Conservation (phyloP, 352 stramenopile genomes). For the Pythium chondricola region DNA sequence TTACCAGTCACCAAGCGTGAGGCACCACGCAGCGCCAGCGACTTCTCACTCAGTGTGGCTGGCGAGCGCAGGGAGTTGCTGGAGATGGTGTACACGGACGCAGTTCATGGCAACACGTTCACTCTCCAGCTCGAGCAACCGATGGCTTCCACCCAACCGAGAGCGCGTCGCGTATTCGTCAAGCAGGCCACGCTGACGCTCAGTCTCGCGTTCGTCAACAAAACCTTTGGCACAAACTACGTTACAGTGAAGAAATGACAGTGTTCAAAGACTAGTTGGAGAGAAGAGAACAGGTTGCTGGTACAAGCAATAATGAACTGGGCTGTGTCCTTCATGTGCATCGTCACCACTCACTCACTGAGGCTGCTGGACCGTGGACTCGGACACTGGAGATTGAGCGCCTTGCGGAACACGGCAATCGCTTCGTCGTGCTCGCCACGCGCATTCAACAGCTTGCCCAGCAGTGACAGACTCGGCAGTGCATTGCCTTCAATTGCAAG, state of each 20-base stretch:
- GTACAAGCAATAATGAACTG: too few species aligned
- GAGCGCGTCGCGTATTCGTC: conserved; percentile 19
- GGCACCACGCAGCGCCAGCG: neutral
- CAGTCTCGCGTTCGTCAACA: conserved; percentile 42
- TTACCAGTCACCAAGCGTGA: conserved; percentile 17
- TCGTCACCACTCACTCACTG: too few species aligned
- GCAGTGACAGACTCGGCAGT: conserved; percentile 46
- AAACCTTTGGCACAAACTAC: conserved; percentile 41
- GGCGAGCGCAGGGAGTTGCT: conserved; percentile 7
- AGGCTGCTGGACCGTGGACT: too few species aligned
- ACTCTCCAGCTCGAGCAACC: conserved; percentile 15
- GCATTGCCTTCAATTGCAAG: conserved; percentile 39
- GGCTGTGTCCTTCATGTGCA: too few species aligned
- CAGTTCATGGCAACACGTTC: conserved; percentile 24
- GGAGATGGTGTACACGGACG: conserved; percentile 24
- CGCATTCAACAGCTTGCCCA: conserved; percentile 56
- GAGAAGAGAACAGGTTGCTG: too few species aligned
- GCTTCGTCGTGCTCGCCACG: conserved; percentile 64
- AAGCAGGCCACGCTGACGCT: conserved; percentile 37
- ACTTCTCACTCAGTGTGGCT: conserved; percentile 23
- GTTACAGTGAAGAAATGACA: conserved; percentile 1
- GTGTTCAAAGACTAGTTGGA: conserved; percentile 1
- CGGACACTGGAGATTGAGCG: conserved; percentile 51
- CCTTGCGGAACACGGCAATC: conserved; percentile 54
- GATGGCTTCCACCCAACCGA: neutral